Base-by-base conservation (phyloP, 192 early-diverging fungal species). In the Phycomyces nitens region DNA sequence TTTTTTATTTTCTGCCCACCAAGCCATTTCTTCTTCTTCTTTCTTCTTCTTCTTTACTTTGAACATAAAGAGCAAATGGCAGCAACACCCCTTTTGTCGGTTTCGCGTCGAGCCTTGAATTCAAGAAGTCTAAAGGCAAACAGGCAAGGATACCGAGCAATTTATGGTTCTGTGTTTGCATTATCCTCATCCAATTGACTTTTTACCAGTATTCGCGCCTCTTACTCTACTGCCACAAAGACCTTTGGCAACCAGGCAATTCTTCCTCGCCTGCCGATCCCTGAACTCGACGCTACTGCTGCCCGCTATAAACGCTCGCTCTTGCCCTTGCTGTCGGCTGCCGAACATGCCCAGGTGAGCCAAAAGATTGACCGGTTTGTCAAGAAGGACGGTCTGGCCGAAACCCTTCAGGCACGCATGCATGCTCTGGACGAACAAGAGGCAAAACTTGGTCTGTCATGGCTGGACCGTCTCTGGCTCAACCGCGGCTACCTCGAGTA, bases 401-500 rank as follows among this genome's bases (percentile, higher is more conserved):
- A 88, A 20, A 79, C 73, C 6, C 77, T 98, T 26, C 95, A 98
- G 75, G 41, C 64, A 24, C 84, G 93, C 2, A 71, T 98, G 43
- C 68, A 79, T 41, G 82, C 80, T 16, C 76, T 88, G 59, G 94
- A 94, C 70, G 69, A 77, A 60, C 71, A 73, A 20, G 87, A 90
- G 61, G 66, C 83, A 34, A 80, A 88, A 62, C 26, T 42, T 14
- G 58, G 58, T 0, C 53, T 59, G 12, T 93, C 86, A 41, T 98
- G 95, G 95, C 79, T 98, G 58, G 95, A 98, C 66, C 78, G 87
- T 9, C 85, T 94, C 34, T 92, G 86, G 91, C 78, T 94, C 15
- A 76, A 82, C 60, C 86, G 89, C 62, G 92, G 89, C 15, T 94
- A 94, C 62, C 82, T 93, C 29, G 87, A 90, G 51, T 96, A 90